Base-by-base conservation (phyloP, 306 rosid species). In the Cucurbita ficifolia region DNA sequence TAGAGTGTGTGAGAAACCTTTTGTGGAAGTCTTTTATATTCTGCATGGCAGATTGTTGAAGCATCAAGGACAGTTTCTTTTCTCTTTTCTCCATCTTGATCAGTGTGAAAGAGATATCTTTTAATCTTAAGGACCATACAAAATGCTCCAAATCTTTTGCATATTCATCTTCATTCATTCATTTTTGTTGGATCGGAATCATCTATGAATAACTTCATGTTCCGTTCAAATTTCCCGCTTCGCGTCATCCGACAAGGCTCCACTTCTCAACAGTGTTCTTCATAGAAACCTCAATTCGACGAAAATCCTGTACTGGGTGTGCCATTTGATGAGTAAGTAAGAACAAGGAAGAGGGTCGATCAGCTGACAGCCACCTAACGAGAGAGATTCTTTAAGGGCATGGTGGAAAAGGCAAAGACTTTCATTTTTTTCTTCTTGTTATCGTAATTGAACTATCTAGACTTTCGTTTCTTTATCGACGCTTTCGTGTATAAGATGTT, bases 21-120 rank as follows among this genome's bases (percentile, higher is more conserved):
- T 69, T 69, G 36, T 69, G 73, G 73, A 68, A 24, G 73, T 68
- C 73, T 24, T 68, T 68, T 68, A 46, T 45, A 43, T 19, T 22
- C 7, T 67, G 72, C 53, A 49, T 49, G 53, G 53, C 69, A 40
- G 72, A n/a, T 42, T 21, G 4, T 46, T 68, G 73, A 69, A 45
- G 55, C 40, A 69, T 29, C 43, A 69, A 69, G 0, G 18, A 19
- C 73, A 22, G 8, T 45, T 67, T 21, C 11, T 67, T 43, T n/a
- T 12, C 72, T 21, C 11, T 67, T 43, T n/a, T 12, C 72, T 16
- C 51, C 40, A 19, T 43, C 72, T 67, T 67, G 54, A 67, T 42
- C 53, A 67, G 54, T 21, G 72, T 45, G 54, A 42, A 67, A 67
- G 38, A 10, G 17, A 19, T 13, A 36, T 61, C 46, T 36, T 61